These are phyloP conservation scores for Albizia julibrissin DNA, from an alignment of 306 rosid species.

Conservation along the genomic window DNA sequence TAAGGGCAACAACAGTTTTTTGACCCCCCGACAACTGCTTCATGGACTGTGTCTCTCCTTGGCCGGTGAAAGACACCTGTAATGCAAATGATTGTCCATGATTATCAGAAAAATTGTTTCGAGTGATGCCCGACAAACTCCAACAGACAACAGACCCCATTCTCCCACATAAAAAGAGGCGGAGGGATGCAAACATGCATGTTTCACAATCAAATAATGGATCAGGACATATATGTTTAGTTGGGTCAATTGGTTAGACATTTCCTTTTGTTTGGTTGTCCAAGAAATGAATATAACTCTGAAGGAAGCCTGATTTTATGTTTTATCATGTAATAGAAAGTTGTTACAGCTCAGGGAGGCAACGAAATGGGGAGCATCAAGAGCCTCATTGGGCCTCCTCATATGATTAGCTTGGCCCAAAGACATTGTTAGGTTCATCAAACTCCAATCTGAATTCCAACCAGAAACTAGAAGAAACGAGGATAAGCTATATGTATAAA, in stretches of 20 bases:
- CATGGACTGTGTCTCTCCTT: slow-evolving; percentile 99
- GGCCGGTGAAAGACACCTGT: slow-evolving; percentile 97
- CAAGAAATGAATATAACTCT: slow-evolving; percentile 22
- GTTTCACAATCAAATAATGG: slow-evolving; percentile 22
- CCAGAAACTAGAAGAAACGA: slow-evolving; percentile 18
- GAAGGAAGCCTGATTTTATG: neutral
- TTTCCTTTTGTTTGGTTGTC: neutral
- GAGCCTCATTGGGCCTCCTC: neutral
- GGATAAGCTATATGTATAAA: slow-evolving; percentile 9
- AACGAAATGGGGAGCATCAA: neutral
- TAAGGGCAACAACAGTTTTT: slow-evolving; percentile 97
- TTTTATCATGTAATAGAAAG: neutral
- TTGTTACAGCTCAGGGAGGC: neutral
- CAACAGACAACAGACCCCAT: neutral
- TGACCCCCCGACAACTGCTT: slow-evolving; percentile 98
- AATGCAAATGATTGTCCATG: slow-evolving; percentile 30
- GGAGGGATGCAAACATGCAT: neutral
- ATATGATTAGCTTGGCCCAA: neutral
- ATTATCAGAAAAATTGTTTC: slow-evolving; percentile 22
- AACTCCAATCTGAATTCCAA: neutral
- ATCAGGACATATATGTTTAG: neutral
- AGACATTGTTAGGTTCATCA: neutral
- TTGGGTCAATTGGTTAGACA: neutral
- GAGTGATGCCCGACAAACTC: slow-evolving; percentile 20
- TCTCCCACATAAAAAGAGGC: neutral